These are phyloP conservation scores for Vaccinium corymbosum DNA, from an alignment of 148 eudicot genomes.

Conservation along the genomic window DNA sequence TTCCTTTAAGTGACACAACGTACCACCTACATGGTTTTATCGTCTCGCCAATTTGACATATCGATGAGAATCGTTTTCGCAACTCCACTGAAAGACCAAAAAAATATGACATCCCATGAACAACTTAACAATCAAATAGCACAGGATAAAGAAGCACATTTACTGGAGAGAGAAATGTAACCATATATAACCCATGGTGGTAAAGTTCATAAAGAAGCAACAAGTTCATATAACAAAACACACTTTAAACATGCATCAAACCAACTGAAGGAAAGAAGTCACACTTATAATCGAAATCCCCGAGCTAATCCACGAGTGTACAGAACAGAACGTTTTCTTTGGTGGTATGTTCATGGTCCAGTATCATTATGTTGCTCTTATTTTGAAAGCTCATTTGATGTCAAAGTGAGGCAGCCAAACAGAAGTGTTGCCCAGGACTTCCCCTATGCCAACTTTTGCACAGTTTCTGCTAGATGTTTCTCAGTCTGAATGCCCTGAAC, in stretches of 20 bases:
- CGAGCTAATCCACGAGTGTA: neutral
- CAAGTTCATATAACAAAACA: neutral
- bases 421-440: neutral
- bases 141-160: neutral
- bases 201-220: neutral
- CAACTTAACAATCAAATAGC: neutral
- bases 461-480: constrained; percentile 47
- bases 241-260: neutral
- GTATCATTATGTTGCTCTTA: neutral
- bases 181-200: neutral
- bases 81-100: neutral
- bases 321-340: neutral
- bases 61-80: neutral
- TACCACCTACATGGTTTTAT: no score
- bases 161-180: neutral
- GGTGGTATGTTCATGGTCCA: neutral
- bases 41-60: neutral
- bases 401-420: neutral
- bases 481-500: constrained; percentile 67
- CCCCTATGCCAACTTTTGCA: constrained; percentile 59
- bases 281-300: neutral
- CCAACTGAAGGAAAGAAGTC: neutral
- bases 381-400: neutral
- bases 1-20: no score
- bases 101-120: neutral